These are phyloP conservation scores for Claviceps capensis DNA, from an alignment of 2,329 filamentous ascomycete species.

Conservation along the genomic window DNA sequence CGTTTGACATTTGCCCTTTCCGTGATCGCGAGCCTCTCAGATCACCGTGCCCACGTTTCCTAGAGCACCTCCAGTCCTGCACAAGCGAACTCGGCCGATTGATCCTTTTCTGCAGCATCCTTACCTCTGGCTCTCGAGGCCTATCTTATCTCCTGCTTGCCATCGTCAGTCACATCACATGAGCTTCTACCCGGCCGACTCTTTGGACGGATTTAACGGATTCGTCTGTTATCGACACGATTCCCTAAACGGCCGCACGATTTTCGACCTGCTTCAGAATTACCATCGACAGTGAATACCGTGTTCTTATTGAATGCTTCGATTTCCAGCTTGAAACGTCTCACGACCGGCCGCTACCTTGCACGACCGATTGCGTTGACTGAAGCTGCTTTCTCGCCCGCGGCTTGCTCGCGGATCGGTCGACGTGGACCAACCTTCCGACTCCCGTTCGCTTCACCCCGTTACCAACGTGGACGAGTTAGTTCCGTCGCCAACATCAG, in stretches of 20 bases:
- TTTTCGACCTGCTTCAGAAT: background rate
- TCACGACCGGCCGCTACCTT: background rate
- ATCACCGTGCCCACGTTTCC: background rate
- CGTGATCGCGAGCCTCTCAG: background rate
- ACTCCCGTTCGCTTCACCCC: constrained; percentile 18
- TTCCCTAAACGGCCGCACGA: background rate
- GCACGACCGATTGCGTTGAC: constrained; percentile 2
- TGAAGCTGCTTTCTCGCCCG: constrained; percentile 13
- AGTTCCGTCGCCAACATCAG: constrained; percentile 40
- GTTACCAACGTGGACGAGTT: constrained; percentile 46
- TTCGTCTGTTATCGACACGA: background rate
- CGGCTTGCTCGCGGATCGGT: constrained; percentile 27
- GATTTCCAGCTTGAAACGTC: constrained; percentile 7
- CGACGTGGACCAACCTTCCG: constrained; percentile 27
- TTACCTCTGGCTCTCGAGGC: background rate
- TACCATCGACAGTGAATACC: background rate
- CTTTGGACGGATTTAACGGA: background rate
- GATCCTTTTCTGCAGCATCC: background rate
- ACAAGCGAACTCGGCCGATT: background rate
- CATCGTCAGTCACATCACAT: constrained; percentile 1
- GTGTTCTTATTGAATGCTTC: background rate
- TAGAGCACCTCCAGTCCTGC: background rate
- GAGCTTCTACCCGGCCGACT: background rate
- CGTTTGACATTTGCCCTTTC: background rate
- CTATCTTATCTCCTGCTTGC: background rate